These are phyloP conservation scores for Trifolium subterraneum DNA, from an alignment of 306 rosid genomes.

Conservation along the genomic window DNA sequence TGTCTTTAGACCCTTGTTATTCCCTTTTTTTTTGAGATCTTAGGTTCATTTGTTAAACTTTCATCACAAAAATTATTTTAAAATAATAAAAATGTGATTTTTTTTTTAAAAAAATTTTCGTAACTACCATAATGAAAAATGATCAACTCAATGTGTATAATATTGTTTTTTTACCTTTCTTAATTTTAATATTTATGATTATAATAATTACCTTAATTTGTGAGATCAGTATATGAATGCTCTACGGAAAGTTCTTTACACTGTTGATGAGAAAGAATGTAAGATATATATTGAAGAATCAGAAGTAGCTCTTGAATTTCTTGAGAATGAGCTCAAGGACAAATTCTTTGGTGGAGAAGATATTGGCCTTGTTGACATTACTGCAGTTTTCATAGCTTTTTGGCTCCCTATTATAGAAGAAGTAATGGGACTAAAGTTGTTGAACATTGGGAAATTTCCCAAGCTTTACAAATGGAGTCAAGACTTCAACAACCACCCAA, in stretches of 20 bases:
- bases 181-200: background rate
- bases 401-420: background rate
- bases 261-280: background rate
- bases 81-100: too few species aligned
- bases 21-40: too few species aligned
- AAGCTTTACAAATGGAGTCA: background rate
- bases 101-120: too few species aligned
- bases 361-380: background rate
- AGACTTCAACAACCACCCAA: background rate
- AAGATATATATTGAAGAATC: background rate
- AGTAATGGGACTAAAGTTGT: background rate
- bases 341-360: background rate
- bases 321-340: background rate
- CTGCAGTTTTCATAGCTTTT: background rate
- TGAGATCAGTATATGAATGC: background rate
- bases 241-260: background rate
- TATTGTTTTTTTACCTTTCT: background rate
- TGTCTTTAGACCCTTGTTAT: too few species aligned
- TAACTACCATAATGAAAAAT: too few species aligned
- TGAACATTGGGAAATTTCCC: background rate
- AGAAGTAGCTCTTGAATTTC: background rate
- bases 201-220: background rate
- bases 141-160: background rate
- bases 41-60: too few species aligned
- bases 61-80: too few species aligned